Evolutionary conservation across 2,329 filamentous ascomycete genomes (phyloP).

Genomic region (Huntiella moniliformis): DNA sequence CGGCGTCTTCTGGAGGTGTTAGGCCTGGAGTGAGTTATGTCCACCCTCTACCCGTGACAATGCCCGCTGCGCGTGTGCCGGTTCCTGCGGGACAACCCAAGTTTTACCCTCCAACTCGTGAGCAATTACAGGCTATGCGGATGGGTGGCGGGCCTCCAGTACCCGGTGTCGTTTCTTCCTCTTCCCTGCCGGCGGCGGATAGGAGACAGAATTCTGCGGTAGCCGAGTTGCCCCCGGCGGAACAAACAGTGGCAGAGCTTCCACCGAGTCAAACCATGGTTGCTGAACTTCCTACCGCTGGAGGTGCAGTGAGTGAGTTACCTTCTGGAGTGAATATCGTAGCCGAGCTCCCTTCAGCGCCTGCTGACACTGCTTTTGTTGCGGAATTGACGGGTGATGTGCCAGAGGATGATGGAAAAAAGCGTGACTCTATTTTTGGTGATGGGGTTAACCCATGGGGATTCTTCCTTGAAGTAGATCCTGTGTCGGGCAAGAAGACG

Average conservation of each 20-base stretch:
- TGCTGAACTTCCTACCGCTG: not conserved
- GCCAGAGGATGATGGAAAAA: not conserved
- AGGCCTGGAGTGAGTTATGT: no score
- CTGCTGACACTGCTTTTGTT: not conserved
- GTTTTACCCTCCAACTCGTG: no score
- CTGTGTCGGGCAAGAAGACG: not conserved
- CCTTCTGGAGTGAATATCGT: not conserved
- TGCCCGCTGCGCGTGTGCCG: no score
- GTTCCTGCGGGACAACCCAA: no score
- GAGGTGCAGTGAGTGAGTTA: not conserved
- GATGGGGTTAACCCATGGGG: conserved; percentile 12
- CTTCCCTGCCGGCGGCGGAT: no score
- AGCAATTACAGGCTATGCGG: no score
- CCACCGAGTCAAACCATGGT: not conserved
- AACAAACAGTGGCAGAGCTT: not conserved
- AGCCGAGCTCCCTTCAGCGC: conserved; percentile 8
- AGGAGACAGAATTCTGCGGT: not conserved
- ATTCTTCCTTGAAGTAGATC: conserved; percentile 12
- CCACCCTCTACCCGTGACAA: no score
- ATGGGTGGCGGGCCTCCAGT: no score
- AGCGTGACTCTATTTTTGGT: not conserved
- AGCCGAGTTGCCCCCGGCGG: conserved; percentile 3
- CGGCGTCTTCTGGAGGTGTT: no score
- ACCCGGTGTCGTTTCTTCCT: no score
- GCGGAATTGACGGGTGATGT: conserved; percentile 9